A percentile compares a stretch with the other conserved stretches of the same genome.
Conservation (phyloP, 306 rosid species). For the Pachyrhizus erosus region DNA sequence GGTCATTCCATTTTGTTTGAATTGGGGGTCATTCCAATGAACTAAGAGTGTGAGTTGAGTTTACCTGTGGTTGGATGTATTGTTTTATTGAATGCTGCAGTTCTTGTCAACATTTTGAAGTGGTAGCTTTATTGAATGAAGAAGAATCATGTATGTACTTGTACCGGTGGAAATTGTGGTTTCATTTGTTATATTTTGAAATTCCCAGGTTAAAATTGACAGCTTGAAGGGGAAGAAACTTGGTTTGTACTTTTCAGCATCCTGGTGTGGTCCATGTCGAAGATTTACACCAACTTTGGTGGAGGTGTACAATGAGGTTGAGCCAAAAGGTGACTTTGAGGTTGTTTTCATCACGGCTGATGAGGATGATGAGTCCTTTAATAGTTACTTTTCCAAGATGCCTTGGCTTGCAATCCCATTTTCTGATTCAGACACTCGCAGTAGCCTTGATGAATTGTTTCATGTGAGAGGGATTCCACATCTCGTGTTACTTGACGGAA, state of each 20-base stretch:
- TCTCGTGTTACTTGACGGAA: conserved; percentile 61
- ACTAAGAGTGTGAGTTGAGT: neutral
- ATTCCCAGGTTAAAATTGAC: conserved; percentile 66
- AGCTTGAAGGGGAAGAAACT: conserved; percentile 72
- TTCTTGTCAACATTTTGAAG: neutral
- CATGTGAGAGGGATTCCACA: conserved; percentile 65
- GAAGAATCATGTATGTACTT: neutral
- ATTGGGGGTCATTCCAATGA: neutral
- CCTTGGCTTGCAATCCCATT: conserved; percentile 84
- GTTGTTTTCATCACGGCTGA: conserved; percentile 63
- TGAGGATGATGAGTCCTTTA: conserved; percentile 63
- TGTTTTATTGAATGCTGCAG: neutral
- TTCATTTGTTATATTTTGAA: conserved; percentile 25
- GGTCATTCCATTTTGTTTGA: neutral
- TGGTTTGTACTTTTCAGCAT: conserved; percentile 75
- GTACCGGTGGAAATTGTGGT: neutral
- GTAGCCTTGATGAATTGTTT: conserved; percentile 56
- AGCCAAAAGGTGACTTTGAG: conserved; percentile 66
- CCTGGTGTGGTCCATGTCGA: conserved; percentile 74
- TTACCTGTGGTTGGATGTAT: neutral
- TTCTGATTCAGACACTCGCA: conserved; percentile 60
- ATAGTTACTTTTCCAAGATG: conserved; percentile 72
- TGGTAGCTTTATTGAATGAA: conserved; percentile 6
- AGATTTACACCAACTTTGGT: conserved; percentile 64
- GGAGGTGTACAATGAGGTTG: conserved; percentile 60